Conservation (phyloP, 148 eudicot genomes). For the Suaeda aralocaspica region DNA sequence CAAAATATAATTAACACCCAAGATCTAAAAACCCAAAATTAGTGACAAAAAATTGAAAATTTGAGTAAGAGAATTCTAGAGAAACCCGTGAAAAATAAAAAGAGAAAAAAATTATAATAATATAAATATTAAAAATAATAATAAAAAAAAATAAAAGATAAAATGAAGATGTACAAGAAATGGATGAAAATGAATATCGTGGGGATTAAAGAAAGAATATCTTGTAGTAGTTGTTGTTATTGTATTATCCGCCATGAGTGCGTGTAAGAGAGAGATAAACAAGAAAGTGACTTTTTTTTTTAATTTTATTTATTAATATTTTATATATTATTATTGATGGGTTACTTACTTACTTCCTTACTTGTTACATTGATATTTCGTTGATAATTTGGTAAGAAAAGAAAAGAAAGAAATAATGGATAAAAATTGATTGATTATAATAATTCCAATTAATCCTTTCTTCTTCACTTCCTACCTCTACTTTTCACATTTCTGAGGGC, state of each 20-base stretch:
- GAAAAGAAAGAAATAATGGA: background rate
- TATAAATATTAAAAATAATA: no score
- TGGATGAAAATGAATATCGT: constrained; percentile 15
- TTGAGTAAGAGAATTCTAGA: background rate
- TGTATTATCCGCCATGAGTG: constrained; percentile 40
- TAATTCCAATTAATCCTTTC: no score
- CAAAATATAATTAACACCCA: background rate
- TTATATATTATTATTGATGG: no score
- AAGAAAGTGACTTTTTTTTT: constrained; percentile 11
- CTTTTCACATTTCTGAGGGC: no score
- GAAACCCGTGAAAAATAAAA: background rate
- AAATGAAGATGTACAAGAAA: constrained; percentile 4
- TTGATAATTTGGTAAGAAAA: background rate
- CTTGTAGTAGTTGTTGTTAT: constrained; percentile 12
- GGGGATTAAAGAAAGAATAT: constrained; percentile 17
- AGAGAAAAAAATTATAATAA: background rate
- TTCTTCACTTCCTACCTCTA: no score
- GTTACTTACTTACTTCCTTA: background rate
- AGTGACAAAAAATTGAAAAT: background rate
- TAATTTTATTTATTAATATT: no score
- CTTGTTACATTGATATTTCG: background rate
- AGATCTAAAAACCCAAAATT: constrained; percentile 19
- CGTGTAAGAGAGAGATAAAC: constrained; percentile 12
- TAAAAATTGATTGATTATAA: no score
- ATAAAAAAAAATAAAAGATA: background rate